phyloP scores from a whole-genome alignment of 768 basidiomycete genomes.

The Kwoniella heveanensis region DNA sequence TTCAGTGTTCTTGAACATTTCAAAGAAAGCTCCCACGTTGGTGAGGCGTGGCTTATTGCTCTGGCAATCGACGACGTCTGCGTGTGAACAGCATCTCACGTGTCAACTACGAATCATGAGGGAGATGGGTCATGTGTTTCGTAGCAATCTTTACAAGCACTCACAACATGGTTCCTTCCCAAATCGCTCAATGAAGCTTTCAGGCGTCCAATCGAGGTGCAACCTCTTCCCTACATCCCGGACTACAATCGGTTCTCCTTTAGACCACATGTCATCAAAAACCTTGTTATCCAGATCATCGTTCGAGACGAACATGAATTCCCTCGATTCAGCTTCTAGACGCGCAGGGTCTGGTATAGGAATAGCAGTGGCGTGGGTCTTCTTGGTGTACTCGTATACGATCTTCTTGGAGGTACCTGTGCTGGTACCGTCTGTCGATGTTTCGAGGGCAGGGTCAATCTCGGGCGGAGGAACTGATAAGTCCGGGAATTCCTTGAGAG shows the following conservation, averaged over 20 bases:
- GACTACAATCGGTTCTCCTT: conserved; percentile 77
- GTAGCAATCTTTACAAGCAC: conserved; percentile 3
- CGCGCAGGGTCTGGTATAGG: conserved; percentile 46
- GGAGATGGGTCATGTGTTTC: no score
- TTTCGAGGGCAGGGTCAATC: background rate
- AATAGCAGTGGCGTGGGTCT: conserved; percentile 20
- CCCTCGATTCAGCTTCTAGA: conserved; percentile 59
- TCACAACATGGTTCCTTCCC: conserved; percentile 44
- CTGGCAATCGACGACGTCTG: conserved; percentile 81
- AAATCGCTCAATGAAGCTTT: conserved; percentile 69
- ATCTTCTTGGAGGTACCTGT: background rate
- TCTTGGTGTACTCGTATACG: conserved; percentile 21
- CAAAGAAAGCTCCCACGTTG: conserved; percentile 78
- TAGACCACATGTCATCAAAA: conserved; percentile 72
- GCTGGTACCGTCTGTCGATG: background rate
- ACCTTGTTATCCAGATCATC: conserved; percentile 63
- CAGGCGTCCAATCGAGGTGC: conserved; percentile 74
- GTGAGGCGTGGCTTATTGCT: conserved; percentile 66
- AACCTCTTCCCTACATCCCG: conserved; percentile 68
- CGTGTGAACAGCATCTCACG: conserved; percentile 58
- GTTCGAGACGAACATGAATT: conserved; percentile 61
- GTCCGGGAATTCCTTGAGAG: conserved; percentile 6
- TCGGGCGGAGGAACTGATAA: background rate
- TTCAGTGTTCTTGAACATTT: conserved; percentile 70
- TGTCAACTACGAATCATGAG: background rate